A percentile compares a stretch with the other conserved stretches of the same genome.
Conservation (phyloP, 305 asterid genomes). For the Caryopteris hybrid region DNA sequence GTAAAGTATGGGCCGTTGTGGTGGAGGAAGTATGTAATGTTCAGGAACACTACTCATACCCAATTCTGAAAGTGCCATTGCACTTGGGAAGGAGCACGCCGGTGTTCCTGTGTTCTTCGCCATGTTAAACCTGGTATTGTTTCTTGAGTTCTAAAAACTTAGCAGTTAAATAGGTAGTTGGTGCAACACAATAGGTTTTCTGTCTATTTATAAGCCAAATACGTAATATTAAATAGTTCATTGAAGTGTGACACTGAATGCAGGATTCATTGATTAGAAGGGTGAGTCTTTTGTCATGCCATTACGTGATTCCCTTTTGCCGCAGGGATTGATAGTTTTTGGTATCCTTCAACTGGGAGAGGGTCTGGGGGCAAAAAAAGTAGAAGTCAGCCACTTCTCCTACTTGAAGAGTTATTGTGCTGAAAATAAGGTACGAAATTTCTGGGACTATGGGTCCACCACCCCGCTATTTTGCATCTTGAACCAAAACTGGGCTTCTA, state of each 20-base stretch:
- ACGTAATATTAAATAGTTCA: not conserved
- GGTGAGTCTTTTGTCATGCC: not conserved
- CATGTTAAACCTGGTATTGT: constrained; percentile 16
- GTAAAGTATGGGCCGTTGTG: constrained; percentile 39
- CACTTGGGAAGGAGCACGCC: constrained; percentile 36
- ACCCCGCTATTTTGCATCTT: not conserved
- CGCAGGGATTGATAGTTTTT: not conserved
- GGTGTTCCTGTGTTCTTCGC: constrained; percentile 24
- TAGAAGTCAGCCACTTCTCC: constrained; percentile 3
- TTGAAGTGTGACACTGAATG: constrained; percentile 14
- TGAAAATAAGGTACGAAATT: not conserved
- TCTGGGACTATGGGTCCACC: constrained; percentile 6
- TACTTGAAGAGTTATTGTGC: constrained; percentile 3
- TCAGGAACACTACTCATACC: constrained; percentile 42
- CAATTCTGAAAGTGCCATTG: constrained; percentile 33
- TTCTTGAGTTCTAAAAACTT: not conserved
- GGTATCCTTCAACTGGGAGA: constrained; percentile 2
- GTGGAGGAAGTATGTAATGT: constrained; percentile 44
- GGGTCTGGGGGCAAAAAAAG: not conserved
- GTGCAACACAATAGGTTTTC: not conserved
- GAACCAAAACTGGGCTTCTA: constrained; percentile 3
- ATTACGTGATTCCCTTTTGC: not conserved
- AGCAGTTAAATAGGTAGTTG: not conserved
- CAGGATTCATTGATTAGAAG: not conserved
- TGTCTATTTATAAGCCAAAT: constrained; percentile 21